Conservation (phyloP, 805 yeast genomes). For the Candida sakaeoensis region DNA sequence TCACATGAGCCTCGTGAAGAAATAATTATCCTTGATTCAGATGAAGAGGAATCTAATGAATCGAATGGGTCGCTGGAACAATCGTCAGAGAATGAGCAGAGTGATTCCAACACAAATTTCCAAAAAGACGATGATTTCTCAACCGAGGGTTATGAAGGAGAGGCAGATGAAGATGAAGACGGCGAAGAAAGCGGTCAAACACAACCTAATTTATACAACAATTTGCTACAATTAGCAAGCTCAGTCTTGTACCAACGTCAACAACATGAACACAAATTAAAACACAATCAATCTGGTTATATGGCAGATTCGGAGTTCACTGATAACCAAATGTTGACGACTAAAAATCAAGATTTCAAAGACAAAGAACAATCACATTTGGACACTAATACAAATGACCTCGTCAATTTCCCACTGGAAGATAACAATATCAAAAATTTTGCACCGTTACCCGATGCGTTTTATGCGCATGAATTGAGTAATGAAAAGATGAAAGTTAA, state of each 20-base stretch:
- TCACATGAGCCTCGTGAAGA: slow-evolving; percentile 32
- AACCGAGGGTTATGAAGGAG: slow-evolving; percentile 9
- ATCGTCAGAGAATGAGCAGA: background rate
- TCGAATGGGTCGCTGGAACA: background rate
- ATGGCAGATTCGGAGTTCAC: slow-evolving; percentile 18
- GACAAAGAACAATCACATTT: background rate
- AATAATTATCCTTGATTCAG: too few relatives aligned
- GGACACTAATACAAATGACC: background rate
- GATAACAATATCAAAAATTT: slow-evolving; percentile 5
- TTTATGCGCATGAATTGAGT: slow-evolving; percentile 10
- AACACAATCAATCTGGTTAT: slow-evolving; percentile 24
- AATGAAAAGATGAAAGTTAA: slow-evolving; percentile 5
- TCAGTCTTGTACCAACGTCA: slow-evolving; percentile 12
- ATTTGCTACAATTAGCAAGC: slow-evolving; percentile 14
- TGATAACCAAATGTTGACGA: slow-evolving; percentile 8
- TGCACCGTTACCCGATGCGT: slow-evolving; percentile 14
- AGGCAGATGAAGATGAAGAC: slow-evolving; percentile 5
- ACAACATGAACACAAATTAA: slow-evolving; percentile 5
- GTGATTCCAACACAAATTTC: background rate
- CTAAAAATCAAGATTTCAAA: background rate
- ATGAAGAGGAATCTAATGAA: background rate
- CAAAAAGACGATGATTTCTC: slow-evolving; percentile 5
- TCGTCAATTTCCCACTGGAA: background rate
- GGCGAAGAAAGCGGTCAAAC: slow-evolving; percentile 7
- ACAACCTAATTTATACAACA: slow-evolving; percentile 7